Evolutionary conservation across 2,329 filamentous ascomycete species (phyloP).

Genomic region (Cadophora malorum): DNA sequence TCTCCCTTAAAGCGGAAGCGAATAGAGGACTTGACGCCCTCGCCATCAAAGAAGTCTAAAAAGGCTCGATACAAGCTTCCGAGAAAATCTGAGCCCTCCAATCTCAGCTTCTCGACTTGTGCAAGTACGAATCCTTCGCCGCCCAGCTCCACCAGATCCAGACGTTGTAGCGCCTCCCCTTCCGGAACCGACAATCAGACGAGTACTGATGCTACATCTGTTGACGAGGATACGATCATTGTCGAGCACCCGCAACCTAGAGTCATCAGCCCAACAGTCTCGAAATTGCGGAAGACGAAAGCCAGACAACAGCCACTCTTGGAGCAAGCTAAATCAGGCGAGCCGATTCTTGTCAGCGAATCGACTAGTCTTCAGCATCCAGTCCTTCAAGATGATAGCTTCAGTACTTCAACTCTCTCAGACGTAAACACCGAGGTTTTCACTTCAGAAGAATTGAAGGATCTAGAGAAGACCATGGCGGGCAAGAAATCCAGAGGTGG

Average conservation of each 20-base stretch:
- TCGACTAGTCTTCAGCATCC: conserved; percentile 37
- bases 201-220: conserved; percentile 45
- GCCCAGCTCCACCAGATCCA: conserved; percentile 30
- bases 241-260: conserved; percentile 30
- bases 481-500: conserved; percentile 21
- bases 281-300: conserved; percentile 30
- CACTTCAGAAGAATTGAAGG: conserved; percentile 15
- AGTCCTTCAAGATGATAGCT: conserved; percentile 34
- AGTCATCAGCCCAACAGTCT: conserved; percentile 25
- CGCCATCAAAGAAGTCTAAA: conserved; percentile 26
- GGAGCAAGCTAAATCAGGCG: conserved; percentile 33
- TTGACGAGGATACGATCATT: conserved; percentile 45
- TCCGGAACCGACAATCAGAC: conserved; percentile 35
- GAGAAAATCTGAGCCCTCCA: conserved; percentile 33
- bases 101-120: conserved; percentile 27
- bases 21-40: conserved; percentile 24
- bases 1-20: conserved; percentile 39
- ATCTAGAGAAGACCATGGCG: conserved; percentile 3
- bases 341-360: conserved; percentile 36
- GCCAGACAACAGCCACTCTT: conserved; percentile 25
- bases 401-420: conserved; percentile 28
- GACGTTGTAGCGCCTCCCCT: conserved; percentile 29
- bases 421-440: conserved; percentile 34
- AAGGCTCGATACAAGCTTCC: conserved; percentile 20
- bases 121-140: conserved; percentile 25